These are phyloP conservation scores for Hygrophoropsis aurantiaca DNA, from an alignment of 768 basidiomycete species.

Conservation along the genomic window DNA sequence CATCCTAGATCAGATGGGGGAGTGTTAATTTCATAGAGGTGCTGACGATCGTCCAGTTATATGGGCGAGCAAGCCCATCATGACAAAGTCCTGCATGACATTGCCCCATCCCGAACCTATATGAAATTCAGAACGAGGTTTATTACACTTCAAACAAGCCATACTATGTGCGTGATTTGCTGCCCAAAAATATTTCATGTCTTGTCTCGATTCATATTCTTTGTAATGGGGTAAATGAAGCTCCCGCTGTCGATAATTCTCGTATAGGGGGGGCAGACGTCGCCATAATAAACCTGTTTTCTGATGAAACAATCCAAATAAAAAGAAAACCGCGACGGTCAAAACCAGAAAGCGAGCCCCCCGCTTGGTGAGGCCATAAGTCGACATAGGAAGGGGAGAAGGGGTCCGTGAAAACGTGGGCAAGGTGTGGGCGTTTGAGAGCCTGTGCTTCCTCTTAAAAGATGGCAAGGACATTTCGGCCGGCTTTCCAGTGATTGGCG, in stretches of 20 bases:
- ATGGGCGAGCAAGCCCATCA: slow-evolving; percentile 24
- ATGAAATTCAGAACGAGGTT: background rate
- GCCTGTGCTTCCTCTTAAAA: slow-evolving; percentile 6
- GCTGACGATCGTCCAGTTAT: slow-evolving; percentile 18
- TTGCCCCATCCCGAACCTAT: slow-evolving; percentile 29
- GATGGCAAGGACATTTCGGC: background rate
- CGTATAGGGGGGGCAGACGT: slow-evolving; percentile 35
- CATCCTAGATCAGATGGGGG: no score
- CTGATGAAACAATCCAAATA: no score
- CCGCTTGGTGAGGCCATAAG: slow-evolving; percentile 22
- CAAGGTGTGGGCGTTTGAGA: background rate
- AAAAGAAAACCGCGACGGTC: background rate
- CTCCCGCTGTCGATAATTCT: slow-evolving; percentile 35
- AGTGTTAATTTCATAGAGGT: background rate
- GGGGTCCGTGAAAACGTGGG: background rate
- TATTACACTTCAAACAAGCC: background rate
- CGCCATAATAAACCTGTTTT: background rate
- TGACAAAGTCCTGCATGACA: slow-evolving; percentile 26
- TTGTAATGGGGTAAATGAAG: slow-evolving; percentile 36
- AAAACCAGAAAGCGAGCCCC: slow-evolving; percentile 15
- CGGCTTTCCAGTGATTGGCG: background rate
- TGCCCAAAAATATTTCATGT: slow-evolving; percentile 38
- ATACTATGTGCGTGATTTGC: slow-evolving; percentile 39
- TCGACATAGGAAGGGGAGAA: slow-evolving; percentile 14
- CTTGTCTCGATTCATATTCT: slow-evolving; percentile 21